phyloP scores from a whole-genome alignment of 2,329 filamentous ascomycete species.

The Claviceps pazoutovae region DNA sequence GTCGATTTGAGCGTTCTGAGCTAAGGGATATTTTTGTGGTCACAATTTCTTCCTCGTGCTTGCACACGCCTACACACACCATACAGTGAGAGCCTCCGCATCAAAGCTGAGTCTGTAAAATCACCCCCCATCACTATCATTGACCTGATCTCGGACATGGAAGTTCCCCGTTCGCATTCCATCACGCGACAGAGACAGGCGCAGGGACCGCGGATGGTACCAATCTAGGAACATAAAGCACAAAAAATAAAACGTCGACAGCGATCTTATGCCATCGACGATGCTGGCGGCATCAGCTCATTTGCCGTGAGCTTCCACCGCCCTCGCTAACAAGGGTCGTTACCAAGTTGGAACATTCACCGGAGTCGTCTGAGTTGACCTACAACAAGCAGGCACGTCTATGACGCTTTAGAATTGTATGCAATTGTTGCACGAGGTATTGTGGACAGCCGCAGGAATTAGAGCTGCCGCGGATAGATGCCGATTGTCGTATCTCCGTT shows the following conservation, averaged over 20 bases:
- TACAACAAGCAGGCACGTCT: not conserved
- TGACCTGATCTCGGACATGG: not conserved
- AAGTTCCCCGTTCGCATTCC: not conserved
- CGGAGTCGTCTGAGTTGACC: not conserved
- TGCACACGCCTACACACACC: too few relatives aligned
- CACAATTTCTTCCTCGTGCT: not conserved
- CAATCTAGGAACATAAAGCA: not conserved
- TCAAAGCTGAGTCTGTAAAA: not conserved
- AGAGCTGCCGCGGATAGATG: not conserved
- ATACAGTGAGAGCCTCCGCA: too few relatives aligned
- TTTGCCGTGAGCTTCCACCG: not conserved
- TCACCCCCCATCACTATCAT: not conserved
- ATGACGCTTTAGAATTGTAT: not conserved
- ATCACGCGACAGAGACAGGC: not conserved
- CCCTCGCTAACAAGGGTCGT: too few relatives aligned
- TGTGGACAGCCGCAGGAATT: not conserved
- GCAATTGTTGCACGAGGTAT: not conserved
- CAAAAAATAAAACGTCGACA: not conserved
- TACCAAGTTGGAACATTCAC: too few relatives aligned
- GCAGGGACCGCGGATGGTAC: not conserved
- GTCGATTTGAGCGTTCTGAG: not conserved
- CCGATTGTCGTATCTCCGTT: not conserved
- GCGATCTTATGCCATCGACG: not conserved
- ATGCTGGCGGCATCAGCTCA: not conserved
- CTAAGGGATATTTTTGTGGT: not conserved